Evolutionary conservation across 768 basidiomycete species (phyloP).

Genomic region (Porphyrellus cyaneotinctus): DNA sequence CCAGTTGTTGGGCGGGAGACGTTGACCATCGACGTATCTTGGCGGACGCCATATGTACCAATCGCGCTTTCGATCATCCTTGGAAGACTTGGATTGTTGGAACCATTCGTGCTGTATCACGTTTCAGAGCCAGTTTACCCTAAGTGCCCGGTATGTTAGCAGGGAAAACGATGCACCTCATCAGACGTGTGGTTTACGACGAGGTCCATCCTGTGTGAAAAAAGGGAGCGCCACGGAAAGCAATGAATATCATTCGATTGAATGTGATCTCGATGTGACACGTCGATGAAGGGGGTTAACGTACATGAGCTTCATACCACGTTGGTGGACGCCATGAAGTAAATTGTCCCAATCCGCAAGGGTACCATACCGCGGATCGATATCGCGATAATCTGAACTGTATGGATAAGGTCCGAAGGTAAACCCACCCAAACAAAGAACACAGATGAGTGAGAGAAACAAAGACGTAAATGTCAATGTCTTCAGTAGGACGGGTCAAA

Average conservation of each 20-base stretch:
- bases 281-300: slow-evolving; percentile 15
- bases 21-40: slow-evolving; percentile 47
- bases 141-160: neutral
- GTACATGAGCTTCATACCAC: slow-evolving; percentile 69
- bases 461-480: neutral
- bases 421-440: neutral
- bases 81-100: slow-evolving; percentile 48
- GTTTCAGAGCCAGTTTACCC: neutral
- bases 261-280: slow-evolving; percentile 16
- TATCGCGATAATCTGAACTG: slow-evolving; percentile 62
- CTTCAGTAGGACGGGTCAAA: neutral
- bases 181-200: slow-evolving; percentile 73
- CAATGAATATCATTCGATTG: neutral
- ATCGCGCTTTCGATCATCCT: slow-evolving; percentile 56
- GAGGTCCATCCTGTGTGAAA: slow-evolving; percentile 59
- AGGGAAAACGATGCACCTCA: slow-evolving; percentile 38
- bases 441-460: neutral
- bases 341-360: slow-evolving; percentile 57
- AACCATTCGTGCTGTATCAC: slow-evolving; percentile 66
- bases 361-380: slow-evolving; percentile 64
- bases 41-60: slow-evolving; percentile 78
- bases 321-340: slow-evolving; percentile 49
- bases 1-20: slow-evolving; percentile 73
- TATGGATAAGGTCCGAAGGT: slow-evolving; percentile 13
- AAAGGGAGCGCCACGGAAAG: slow-evolving; percentile 7